A percentile compares a stretch with the other conserved stretches of the same genome.
These are phyloP conservation scores for Blastomyces gilchristii DNA, from an alignment of 2,329 filamentous ascomycete genomes.

Conservation along the genomic window DNA sequence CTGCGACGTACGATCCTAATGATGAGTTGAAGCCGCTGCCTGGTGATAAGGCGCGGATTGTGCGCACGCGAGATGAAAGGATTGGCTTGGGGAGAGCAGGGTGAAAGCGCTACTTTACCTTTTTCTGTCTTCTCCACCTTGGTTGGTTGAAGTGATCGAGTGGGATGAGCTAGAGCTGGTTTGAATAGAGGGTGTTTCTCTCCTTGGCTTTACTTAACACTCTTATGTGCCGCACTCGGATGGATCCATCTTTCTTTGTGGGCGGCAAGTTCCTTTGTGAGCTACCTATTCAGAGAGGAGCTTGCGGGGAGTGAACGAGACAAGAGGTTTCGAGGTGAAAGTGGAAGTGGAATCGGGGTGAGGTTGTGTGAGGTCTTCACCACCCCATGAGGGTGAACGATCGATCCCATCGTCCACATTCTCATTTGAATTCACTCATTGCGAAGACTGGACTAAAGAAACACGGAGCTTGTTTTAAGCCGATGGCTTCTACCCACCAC, in stretches of 20 bases:
- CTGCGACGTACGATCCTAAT: constrained; percentile 33
- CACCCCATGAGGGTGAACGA: background rate
- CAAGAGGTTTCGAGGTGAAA: background rate
- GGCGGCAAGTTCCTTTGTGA: background rate
- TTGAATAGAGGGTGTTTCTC: background rate
- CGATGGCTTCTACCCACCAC: background rate
- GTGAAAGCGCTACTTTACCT: background rate
- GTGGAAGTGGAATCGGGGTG: background rate
- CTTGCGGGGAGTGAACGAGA: background rate
- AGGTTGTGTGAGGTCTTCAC: background rate
- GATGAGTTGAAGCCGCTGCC: constrained; percentile 43
- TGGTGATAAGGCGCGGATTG: constrained; percentile 40
- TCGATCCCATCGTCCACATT: too few species aligned
- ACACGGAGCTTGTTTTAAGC: background rate
- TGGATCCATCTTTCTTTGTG: background rate
- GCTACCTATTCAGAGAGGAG: background rate
- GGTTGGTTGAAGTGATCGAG: background rate
- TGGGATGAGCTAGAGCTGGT: background rate
- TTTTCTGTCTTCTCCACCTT: background rate
- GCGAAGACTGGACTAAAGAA: background rate
- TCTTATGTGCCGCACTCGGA: background rate
- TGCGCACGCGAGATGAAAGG: constrained; percentile 38
- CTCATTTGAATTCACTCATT: background rate
- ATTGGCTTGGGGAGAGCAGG: constrained; percentile 27
- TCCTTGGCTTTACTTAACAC: background rate